Evolutionary conservation across 192 early-diverging fungal species (phyloP).

Genomic region (Funneliformis geosporum): DNA sequence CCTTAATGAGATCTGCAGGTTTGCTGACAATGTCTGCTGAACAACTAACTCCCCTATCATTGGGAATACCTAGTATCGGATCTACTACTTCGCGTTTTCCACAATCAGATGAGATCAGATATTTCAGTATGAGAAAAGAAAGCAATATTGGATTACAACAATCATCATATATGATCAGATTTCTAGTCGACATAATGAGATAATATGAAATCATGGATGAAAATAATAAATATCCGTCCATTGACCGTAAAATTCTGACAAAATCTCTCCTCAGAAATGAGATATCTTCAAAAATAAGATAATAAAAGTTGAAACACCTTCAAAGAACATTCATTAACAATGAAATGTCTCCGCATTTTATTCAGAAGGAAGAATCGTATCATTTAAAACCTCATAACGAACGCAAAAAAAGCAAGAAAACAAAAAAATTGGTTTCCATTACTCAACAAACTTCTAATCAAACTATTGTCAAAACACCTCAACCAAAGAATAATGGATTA

Average conservation of each 20-base stretch:
- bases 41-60: slow-evolving; percentile 27
- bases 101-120: slow-evolving; percentile 40
- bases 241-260: slow-evolving; percentile 40
- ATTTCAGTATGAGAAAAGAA: slow-evolving; percentile 28
- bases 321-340: background rate
- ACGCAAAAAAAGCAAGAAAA: slow-evolving; percentile 40
- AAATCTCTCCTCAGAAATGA: background rate
- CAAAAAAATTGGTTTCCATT: slow-evolving; percentile 13
- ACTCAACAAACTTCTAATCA: slow-evolving; percentile 4
- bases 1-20: slow-evolving; percentile 18
- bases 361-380: slow-evolving; percentile 16
- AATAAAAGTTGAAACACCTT: background rate
- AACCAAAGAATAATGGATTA: background rate
- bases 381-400: slow-evolving; percentile 36
- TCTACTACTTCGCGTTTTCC: slow-evolving; percentile 40
- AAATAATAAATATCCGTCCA: slow-evolving; percentile 43
- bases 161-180: slow-evolving; percentile 38
- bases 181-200: slow-evolving; percentile 40
- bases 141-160: slow-evolving; percentile 22
- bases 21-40: slow-evolving; percentile 7
- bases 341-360: background rate
- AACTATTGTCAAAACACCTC: background rate
- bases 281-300: background rate
- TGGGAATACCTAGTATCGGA: slow-evolving; percentile 33
- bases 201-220: slow-evolving; percentile 27